Evolutionary conservation across 148 eudicot genomes (phyloP).

Genomic region (Rheum nobile): DNA sequence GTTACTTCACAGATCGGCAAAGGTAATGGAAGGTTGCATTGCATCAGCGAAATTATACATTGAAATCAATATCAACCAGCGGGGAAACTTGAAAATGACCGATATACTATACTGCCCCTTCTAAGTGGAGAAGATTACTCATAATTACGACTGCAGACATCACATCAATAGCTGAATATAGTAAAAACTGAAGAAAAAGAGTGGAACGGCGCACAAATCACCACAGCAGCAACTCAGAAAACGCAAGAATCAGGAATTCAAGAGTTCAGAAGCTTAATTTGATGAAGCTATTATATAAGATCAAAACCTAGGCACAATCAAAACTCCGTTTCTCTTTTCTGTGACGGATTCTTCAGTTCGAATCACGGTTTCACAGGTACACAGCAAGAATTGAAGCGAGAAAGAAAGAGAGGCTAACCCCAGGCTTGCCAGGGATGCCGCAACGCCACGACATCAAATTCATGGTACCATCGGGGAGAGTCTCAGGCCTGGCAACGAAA

Average conservation of each 20-base stretch:
- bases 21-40: no score
- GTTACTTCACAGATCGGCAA: background rate
- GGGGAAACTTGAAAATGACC: background rate
- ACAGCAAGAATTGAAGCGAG: background rate
- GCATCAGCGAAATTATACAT: background rate
- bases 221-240: background rate
- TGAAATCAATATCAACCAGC: background rate
- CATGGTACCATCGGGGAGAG: slow-evolving; percentile 53
- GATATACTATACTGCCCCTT: background rate
- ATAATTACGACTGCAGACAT: background rate
- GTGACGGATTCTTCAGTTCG: background rate
- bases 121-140: background rate
- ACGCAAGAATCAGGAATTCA: background rate
- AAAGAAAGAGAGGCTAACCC: slow-evolving; percentile 25
- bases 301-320: background rate
- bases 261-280: no score
- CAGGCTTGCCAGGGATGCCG: slow-evolving; percentile 70
- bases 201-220: background rate
- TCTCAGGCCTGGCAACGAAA: slow-evolving; percentile 86
- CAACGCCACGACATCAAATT: slow-evolving; percentile 80
- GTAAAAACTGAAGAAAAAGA: background rate
- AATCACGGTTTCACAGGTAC: background rate
- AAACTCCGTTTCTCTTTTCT: background rate
- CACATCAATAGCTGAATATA: background rate
- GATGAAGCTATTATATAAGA: no score